phyloP scores from a whole-genome alignment of 208 protist species.

The Wallacemonas rigidus region DNA sequence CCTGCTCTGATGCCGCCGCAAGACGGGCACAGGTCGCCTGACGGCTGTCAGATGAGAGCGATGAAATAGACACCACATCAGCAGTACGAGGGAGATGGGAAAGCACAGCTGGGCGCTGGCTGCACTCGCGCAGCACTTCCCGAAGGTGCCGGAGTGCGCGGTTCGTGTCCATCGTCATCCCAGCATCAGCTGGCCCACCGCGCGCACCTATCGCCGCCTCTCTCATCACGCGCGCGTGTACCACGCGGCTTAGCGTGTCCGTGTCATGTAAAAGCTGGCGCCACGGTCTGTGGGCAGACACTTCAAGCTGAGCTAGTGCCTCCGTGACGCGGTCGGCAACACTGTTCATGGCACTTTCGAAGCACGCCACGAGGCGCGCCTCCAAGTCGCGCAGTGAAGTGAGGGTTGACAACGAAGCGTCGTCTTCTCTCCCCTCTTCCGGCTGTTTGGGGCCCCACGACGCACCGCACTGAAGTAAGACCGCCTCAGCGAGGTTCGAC shows the following conservation, averaged over 20 bases:
- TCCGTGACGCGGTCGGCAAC: background rate
- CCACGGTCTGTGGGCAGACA: background rate
- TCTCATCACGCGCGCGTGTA: background rate
- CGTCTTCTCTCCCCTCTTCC: background rate
- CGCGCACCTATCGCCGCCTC: background rate
- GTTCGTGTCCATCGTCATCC: background rate
- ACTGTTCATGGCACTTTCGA: background rate
- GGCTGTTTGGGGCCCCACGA: background rate
- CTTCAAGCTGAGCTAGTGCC: background rate
- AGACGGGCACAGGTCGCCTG: background rate
- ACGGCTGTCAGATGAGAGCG: background rate
- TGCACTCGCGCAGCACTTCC: background rate
- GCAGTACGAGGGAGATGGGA: background rate
- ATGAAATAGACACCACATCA: background rate
- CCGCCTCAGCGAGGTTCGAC: conserved; percentile 12
- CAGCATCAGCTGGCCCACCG: background rate
- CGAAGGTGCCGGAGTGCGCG: background rate
- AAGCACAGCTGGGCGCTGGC: background rate
- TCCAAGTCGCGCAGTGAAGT: conserved; percentile 13
- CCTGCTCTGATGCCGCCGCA: background rate
- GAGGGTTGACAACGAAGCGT: background rate
- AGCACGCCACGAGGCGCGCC: background rate
- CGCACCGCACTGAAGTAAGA: conserved; percentile 14
- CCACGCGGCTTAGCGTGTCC: background rate
- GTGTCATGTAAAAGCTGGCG: conserved; percentile 7